Conservation (phyloP, 2,329 filamentous ascomycete genomes). For the Monosporascus cannonballus region DNA sequence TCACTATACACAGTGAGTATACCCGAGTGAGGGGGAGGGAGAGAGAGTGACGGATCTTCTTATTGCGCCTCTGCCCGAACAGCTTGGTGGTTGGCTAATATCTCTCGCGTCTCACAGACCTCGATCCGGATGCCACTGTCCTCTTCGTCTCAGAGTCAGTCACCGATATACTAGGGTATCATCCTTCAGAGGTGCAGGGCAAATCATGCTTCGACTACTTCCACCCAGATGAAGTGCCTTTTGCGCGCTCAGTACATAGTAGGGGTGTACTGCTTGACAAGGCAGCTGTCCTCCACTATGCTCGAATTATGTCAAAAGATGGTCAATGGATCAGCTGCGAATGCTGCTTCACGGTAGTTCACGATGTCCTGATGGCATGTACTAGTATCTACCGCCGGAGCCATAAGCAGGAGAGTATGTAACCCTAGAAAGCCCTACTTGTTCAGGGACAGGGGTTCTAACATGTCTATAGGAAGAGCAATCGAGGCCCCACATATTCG, state of each 20-base stretch:
- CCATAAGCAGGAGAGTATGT: constrained; percentile 68
- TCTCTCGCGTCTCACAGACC: constrained; percentile 44
- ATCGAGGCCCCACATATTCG: constrained; percentile 72
- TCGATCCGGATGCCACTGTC: constrained; percentile 69
- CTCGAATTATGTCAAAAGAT: constrained; percentile 60
- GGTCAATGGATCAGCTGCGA: constrained; percentile 75
- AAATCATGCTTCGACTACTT: constrained; percentile 82
- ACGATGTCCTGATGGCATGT: constrained; percentile 81
- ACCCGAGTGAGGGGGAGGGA: constrained; percentile 3
- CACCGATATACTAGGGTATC: constrained; percentile 64
- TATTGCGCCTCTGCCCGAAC: constrained; percentile 3
- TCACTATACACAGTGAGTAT: constrained; percentile 77
- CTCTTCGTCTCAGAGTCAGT: constrained; percentile 82
- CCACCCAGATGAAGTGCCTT: constrained; percentile 72
- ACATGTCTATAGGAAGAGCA: constrained; percentile 55
- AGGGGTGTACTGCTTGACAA: constrained; percentile 74
- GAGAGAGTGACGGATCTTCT: constrained; percentile 2
- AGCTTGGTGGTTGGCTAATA: constrained; percentile 7
- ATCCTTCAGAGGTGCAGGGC: constrained; percentile 67
- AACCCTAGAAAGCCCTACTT: constrained; percentile 1
- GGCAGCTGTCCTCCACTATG: constrained; percentile 78
- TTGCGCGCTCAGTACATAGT: constrained; percentile 66
- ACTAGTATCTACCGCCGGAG: constrained; percentile 70
- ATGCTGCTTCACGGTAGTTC: constrained; percentile 83
- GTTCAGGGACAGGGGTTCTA: constrained; percentile 2